Evolutionary conservation across 331 rosid species (phyloP).

Genomic region (Spiraea crenata): DNA sequence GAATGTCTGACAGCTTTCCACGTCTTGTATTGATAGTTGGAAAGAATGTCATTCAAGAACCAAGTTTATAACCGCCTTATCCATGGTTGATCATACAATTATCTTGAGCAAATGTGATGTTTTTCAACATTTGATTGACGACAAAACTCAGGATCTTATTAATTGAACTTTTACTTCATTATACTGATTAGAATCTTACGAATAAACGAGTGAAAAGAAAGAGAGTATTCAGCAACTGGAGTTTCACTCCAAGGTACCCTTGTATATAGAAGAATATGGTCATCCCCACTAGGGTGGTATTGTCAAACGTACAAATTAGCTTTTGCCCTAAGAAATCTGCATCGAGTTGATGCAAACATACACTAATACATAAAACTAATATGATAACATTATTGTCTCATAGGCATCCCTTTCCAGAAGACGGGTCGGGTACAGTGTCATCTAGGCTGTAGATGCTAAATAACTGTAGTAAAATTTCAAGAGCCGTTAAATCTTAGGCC

Average conservation of each 20-base stretch:
- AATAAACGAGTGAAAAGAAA: too few relatives aligned
- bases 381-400: conserved; percentile 27
- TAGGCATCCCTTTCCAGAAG: not conserved
- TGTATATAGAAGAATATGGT: too few relatives aligned
- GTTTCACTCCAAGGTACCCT: not conserved
- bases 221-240: not conserved
- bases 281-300: conserved; percentile 17
- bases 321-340: conserved; percentile 18
- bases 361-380: conserved; percentile 25
- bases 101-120: too few relatives aligned
- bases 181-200: too few relatives aligned
- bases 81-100: not conserved
- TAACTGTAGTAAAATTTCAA: conserved; percentile 24
- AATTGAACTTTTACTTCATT: too few relatives aligned
- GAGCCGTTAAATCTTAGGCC: conserved; percentile 42
- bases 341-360: conserved; percentile 51
- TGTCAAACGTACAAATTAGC: conserved; percentile 17
- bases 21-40: too few relatives aligned
- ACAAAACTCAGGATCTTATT: too few relatives aligned
- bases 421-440: not conserved
- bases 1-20: too few relatives aligned
- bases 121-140: too few relatives aligned
- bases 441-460: not conserved
- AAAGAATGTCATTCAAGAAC: not conserved
- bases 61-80: not conserved